These are phyloP conservation scores for Gigaspora rosea DNA, from an alignment of 192 early-diverging fungal genomes.

Conservation along the genomic window DNA sequence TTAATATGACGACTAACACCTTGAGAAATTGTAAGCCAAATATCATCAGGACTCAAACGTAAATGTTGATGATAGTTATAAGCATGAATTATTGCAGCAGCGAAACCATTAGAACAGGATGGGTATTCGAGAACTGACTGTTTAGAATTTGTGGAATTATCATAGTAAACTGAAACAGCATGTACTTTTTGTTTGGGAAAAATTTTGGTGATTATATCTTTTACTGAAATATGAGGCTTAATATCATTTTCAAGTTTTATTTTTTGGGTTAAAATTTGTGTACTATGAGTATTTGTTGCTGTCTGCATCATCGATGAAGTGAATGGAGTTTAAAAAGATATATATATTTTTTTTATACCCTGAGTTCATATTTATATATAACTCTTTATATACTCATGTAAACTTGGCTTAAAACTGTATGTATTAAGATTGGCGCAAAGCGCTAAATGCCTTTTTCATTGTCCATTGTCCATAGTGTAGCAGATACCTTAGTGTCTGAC, in stretches of 20 bases:
- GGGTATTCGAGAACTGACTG: not conserved
- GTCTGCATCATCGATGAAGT: not conserved
- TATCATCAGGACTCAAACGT: not conserved
- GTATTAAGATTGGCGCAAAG: no score
- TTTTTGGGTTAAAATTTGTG: not conserved
- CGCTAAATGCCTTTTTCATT: no score
- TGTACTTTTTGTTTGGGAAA: not conserved
- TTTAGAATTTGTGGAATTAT: not conserved
- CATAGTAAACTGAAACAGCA: not conserved
- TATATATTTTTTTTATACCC: no score
- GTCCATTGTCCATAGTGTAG: no score
- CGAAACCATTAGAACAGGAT: not conserved
- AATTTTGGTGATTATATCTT: not conserved
- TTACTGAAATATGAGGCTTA: not conserved
- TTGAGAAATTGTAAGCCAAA: not conserved
- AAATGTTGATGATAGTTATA: not conserved
- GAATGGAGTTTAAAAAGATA: no score
- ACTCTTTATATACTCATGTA: no score
- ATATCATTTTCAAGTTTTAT: not conserved
- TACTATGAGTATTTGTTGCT: not conserved
- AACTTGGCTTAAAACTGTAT: no score
- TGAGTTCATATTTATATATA: no score
- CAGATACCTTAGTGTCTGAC: no score
- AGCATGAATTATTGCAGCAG: not conserved
- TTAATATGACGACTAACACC: no score